These are phyloP conservation scores for Microsporum ferrugineum DNA, from an alignment of 2,329 filamentous ascomycete genomes.

Conservation along the genomic window DNA sequence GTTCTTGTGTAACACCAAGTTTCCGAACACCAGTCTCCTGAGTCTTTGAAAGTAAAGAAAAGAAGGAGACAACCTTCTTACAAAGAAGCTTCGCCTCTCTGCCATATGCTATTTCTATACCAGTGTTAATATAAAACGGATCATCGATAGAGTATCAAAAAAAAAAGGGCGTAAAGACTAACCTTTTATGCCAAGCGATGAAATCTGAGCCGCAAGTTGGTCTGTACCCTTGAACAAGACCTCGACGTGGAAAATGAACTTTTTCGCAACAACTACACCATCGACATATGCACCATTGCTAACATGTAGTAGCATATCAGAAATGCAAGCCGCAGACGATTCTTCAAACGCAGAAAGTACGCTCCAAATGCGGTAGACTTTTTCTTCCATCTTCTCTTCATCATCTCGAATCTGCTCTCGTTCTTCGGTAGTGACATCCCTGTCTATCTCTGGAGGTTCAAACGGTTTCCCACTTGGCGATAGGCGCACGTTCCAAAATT, in stretches of 20 bases:
- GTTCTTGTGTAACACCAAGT: constrained; percentile 89
- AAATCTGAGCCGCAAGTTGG: constrained; percentile 64
- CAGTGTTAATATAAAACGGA: background rate
- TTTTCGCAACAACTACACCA: constrained; percentile 85
- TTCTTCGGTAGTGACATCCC: constrained; percentile 53
- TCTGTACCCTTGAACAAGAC: constrained; percentile 84
- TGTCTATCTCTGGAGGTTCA: constrained; percentile 36
- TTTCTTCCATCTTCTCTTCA: constrained; percentile 93
- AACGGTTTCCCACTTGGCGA: constrained; percentile 48
- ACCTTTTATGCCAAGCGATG: constrained; percentile 63
- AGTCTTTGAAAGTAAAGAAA: constrained; percentile 84
- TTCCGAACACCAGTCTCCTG: constrained; percentile 84
- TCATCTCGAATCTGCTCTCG: constrained; percentile 67
- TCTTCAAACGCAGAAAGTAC: constrained; percentile 95
- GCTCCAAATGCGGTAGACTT: constrained; percentile 97
- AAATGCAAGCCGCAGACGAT: constrained; percentile 94
- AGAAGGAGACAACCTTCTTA: constrained; percentile 98
- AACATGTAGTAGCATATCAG: constrained; percentile 95
- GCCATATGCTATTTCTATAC: constrained; percentile 72
- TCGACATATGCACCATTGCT: constrained; percentile 96
- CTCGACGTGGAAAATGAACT: constrained; percentile 93
- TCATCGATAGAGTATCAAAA: background rate
- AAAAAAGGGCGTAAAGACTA: background rate
- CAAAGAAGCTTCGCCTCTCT: constrained; percentile 98
- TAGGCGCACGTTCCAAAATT: constrained; percentile 97